A percentile compares a stretch with the other conserved stretches of the same genome.
Conservation (phyloP, 331 rosid species). For the Acacia concinna region DNA sequence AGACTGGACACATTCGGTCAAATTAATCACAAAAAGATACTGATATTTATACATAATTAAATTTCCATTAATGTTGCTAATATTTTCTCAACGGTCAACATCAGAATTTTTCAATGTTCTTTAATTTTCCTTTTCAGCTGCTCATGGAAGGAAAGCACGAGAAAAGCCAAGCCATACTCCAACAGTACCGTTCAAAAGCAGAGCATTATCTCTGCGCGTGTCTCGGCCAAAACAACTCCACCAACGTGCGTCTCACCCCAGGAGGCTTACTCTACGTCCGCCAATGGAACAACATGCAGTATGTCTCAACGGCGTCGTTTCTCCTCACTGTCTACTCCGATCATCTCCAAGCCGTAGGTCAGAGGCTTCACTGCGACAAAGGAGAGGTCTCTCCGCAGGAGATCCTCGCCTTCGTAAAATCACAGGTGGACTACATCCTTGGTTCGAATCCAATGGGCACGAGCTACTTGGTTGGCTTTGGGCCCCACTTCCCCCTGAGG, state of each 20-base stretch:
- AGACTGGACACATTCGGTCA: background rate
- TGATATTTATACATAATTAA: background rate
- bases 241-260: conserved; percentile 71
- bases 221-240: conserved; percentile 46
- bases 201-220: conserved; percentile 67
- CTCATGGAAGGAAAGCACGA: conserved; percentile 54
- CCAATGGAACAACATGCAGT: conserved; percentile 85
- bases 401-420: conserved; percentile 57
- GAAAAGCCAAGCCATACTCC: conserved; percentile 40
- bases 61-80: background rate
- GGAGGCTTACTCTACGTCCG: conserved; percentile 75
- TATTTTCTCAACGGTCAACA: background rate
- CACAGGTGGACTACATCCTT: conserved; percentile 76
- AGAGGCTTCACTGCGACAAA: conserved; percentile 46
- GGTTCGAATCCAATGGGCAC: conserved; percentile 68
- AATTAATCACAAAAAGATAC: too few relatives aligned
- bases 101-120: background rate
- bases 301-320: conserved; percentile 66
- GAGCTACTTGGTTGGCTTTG: conserved; percentile 73
- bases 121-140: conserved; percentile 40
- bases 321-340: conserved; percentile 65
- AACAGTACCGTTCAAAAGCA: conserved; percentile 60
- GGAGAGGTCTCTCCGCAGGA: conserved; percentile 38
- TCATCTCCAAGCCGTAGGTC: conserved; percentile 46
- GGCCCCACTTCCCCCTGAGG: conserved; percentile 48